These are phyloP conservation scores for Fusarium sp. DNA, from an alignment of 2,329 filamentous ascomycete genomes.

Conservation along the genomic window DNA sequence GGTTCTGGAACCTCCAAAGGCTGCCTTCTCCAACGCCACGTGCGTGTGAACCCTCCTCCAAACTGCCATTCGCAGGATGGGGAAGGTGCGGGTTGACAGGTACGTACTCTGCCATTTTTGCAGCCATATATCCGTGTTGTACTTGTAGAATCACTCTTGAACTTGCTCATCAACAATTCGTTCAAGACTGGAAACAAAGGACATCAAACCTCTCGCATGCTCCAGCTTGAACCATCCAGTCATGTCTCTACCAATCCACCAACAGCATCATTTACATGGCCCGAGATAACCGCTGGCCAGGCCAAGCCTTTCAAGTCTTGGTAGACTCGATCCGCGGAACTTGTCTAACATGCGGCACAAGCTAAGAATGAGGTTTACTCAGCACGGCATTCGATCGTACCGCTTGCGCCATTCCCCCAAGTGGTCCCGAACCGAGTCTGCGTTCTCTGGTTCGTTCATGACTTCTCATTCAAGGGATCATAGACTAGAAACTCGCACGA, in stretches of 20 bases:
- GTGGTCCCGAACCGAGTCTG: constrained; percentile 30
- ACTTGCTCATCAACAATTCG: background rate
- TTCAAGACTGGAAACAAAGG: background rate
- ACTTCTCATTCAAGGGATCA: constrained; percentile 33
- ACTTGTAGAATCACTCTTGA: background rate
- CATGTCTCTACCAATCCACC: background rate
- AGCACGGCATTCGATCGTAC: constrained; percentile 39
- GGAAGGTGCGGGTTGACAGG: background rate
- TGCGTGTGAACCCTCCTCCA: constrained; percentile 13
- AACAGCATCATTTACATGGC: background rate
- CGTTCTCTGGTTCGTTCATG: constrained; percentile 31
- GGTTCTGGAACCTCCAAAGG: constrained; percentile 1
- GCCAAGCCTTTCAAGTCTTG: background rate
- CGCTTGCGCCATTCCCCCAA: constrained; percentile 36
- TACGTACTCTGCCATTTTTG: background rate
- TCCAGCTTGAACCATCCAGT: background rate
- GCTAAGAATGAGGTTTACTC: constrained; percentile 26
- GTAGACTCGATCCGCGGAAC: constrained; percentile 15
- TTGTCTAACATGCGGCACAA: constrained; percentile 1
- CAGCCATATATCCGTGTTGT: background rate
- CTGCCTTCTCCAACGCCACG: background rate
- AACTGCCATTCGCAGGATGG: background rate
- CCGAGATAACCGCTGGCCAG: background rate
- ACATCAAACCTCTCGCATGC: background rate
- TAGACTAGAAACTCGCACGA: constrained; percentile 21